Evolutionary conservation across 164 flowering plant species (phyloP), one percentile per base, ranked within the genome.

Genomic region (Aristolochia californica): DNA sequence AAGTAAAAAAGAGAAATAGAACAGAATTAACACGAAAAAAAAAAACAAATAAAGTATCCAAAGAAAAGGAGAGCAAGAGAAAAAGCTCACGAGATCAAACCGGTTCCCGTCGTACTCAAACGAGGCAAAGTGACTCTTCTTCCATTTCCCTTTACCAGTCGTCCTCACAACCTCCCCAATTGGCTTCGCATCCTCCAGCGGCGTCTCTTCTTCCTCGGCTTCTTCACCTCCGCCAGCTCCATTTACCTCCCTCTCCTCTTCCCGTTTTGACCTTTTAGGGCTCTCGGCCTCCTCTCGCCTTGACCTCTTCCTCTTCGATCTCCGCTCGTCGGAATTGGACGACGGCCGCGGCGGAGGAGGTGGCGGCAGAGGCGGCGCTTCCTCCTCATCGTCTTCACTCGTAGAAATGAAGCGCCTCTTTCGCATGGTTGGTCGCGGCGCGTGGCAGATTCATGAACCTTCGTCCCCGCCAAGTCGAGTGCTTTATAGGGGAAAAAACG

Each of bases 341-440:
- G 60, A 58, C 25, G 48, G 14, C 21, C 26, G 54, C 28, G 12
- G 5, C 27, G 22, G 51, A 52, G 15, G 57, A 26, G 63, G 50
- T 53, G 57, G 60, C 1, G 53, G 25, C 18, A 43, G 47, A n/a
- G 62, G 58, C n/a, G 64, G 66, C 15, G 25, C 44, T 43, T 27
- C 68, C 43, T 72, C 83, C 47, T 80, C 96, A 18, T 84, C 89
- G 62, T 83, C 87, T 63, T 84, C 90, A 78, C 85, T 78, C 13
- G 72, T 77, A 15, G 80, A 25, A 17, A 82, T 66, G 26, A 77
- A 74, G 34, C 88, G 69, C 22, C 87, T 68, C 30, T 76, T 83
- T 18, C 81, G 68, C 85, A 80, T 79, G 7, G 40, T 12, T 28
- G 40, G 10, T 34, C 40, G 40, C 40, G 40, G 40, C 1, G 40